Evolutionary conservation across 208 protist species (phyloP).

Genomic region (Acanthamoeba lenticulata): DNA sequence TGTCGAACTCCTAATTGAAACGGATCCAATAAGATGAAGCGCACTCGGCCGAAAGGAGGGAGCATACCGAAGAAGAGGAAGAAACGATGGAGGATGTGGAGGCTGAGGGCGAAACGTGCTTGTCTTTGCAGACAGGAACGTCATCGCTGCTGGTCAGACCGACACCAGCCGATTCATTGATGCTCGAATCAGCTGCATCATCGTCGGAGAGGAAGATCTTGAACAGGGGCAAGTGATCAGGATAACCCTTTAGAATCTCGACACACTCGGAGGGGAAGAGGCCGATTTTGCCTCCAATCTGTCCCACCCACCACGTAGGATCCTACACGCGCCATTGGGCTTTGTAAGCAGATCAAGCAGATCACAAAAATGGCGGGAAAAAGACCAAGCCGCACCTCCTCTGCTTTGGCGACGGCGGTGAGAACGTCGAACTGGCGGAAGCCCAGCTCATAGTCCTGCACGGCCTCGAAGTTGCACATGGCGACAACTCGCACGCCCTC

Average conservation of each 20-base stretch:
- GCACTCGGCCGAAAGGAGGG: neutral
- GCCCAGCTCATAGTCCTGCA: constrained; percentile 12
- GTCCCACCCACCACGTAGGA: neutral
- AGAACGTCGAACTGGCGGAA: constrained; percentile 26
- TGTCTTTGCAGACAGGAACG: neutral
- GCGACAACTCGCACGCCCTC: neutral
- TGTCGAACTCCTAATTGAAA: neutral
- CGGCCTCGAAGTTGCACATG: constrained; percentile 1
- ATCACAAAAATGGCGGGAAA: neutral
- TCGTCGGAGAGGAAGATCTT: neutral
- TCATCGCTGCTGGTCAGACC: neutral
- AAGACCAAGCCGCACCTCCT: neutral
- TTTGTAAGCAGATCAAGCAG: neutral
- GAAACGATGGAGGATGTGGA: neutral
- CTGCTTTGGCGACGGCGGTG: neutral
- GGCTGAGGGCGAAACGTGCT: neutral
- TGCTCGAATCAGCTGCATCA: neutral
- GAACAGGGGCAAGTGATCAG: neutral
- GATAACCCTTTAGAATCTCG: neutral
- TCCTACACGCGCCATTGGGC: neutral
- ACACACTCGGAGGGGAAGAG: constrained; percentile 7
- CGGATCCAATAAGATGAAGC: neutral
- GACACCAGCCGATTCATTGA: too few species aligned
- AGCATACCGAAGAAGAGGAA: neutral
- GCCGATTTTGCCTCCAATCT: constrained; percentile 2